Conservation (phyloP, 1,284 basidiomycete species). For the Ustilago esculenta region DNA sequence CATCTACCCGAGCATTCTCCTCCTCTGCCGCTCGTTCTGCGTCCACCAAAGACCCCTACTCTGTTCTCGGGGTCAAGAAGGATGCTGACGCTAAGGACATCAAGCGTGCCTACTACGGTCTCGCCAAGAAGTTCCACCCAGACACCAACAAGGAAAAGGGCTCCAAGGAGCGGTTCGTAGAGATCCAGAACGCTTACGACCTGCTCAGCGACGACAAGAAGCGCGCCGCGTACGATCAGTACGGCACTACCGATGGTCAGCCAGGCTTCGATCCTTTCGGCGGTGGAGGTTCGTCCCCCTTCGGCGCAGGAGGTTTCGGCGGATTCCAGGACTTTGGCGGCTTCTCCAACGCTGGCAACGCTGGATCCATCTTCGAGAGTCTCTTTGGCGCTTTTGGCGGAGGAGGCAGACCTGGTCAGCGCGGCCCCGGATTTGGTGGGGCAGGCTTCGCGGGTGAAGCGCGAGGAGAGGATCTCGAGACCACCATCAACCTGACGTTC, state of each 20-base stretch:
- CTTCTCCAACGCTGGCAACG: conserved; percentile 70
- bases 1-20: conserved; percentile 20
- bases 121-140: conserved; percentile 97
- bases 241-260: conserved; percentile 91
- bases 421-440: conserved; percentile 67
- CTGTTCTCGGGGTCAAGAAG: conserved; percentile 84
- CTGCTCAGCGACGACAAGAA: conserved; percentile 89
- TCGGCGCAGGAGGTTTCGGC: conserved; percentile 76
- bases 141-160: conserved; percentile 93
- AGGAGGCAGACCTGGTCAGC: conserved; percentile 41
- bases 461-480: conserved; percentile 86
- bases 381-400: conserved; percentile 76
- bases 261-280: conserved; percentile 83
- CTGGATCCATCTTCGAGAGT: conserved; percentile 78
- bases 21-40: conserved; percentile 14
- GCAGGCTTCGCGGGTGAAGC: conserved; percentile 69
- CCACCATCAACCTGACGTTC: conserved; percentile 81
- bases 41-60: conserved; percentile 84
- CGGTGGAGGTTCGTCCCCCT: conserved; percentile 70
- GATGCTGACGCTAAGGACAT: conserved; percentile 88
- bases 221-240: conserved; percentile 89
- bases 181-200: conserved; percentile 97
- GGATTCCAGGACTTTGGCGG: conserved; percentile 69
- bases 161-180: conserved; percentile 91
- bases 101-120: conserved; percentile 97